Evolutionary conservation across 2,329 filamentous ascomycete species (phyloP).

Genomic region (Colletotrichum lindemuthianum): DNA sequence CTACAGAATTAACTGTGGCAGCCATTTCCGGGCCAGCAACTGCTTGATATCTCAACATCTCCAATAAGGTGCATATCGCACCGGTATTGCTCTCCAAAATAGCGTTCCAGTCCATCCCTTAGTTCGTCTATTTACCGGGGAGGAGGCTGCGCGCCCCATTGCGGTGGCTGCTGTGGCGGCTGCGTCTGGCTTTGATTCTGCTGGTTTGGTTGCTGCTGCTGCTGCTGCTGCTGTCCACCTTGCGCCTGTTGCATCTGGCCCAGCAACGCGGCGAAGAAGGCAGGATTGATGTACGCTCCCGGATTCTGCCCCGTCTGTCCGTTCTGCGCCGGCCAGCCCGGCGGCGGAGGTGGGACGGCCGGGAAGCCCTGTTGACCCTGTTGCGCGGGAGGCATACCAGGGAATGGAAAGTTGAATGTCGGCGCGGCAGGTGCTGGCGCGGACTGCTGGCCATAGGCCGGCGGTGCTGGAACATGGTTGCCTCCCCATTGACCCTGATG

Average conservation of each 20-base stretch:
- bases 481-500: constrained; percentile 47
- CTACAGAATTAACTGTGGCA: too few species aligned
- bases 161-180: constrained; percentile 41
- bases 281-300: constrained; percentile 65
- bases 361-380: constrained; percentile 44
- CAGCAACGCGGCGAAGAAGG: constrained; percentile 63
- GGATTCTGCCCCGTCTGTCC: constrained; percentile 46
- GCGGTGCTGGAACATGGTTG: constrained; percentile 36
- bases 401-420: constrained; percentile 56
- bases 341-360: constrained; percentile 54
- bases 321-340: constrained; percentile 47
- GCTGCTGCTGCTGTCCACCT: constrained; percentile 40
- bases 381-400: constrained; percentile 51
- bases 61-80: background rate
- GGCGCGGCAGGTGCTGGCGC: constrained; percentile 42
- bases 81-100: background rate
- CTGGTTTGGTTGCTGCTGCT: constrained; percentile 15
- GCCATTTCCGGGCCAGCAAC: background rate
- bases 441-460: constrained; percentile 42
- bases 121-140: constrained; percentile 8
- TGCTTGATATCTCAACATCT: background rate
- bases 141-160: constrained; percentile 32
- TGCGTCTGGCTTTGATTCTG: constrained; percentile 40
- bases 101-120: background rate
- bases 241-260: constrained; percentile 51